Percentiles rank a stretch among this genome's conserved stretches.
These are phyloP conservation scores for Chlamydomonas schloesseri DNA, from an alignment of 139 green algal species.

Conservation along the genomic window DNA sequence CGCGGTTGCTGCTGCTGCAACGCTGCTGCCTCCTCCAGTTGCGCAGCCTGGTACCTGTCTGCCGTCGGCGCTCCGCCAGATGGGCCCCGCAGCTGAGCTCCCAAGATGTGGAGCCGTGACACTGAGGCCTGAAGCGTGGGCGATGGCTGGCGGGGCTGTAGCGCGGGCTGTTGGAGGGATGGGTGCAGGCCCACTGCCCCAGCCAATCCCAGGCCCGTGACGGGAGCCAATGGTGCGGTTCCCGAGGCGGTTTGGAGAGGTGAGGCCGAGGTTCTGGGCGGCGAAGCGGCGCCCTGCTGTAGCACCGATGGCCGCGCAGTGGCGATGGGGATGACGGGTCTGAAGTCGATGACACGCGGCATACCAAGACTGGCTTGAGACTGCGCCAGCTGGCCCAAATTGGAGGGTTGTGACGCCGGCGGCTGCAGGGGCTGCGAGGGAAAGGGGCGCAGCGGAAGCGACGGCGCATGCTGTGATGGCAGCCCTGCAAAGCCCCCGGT, in stretches of 20 bases:
- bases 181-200: too few species aligned
- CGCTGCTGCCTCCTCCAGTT: background rate
- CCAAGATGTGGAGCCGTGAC: slow-evolving; percentile 9
- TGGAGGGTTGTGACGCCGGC: too few species aligned
- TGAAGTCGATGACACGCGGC: slow-evolving; percentile 25
- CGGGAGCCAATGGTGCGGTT: background rate
- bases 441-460: too few species aligned
- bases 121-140: background rate
- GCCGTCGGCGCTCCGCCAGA: too few species aligned
- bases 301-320: slow-evolving; percentile 2
- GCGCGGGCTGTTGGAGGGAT: background rate
- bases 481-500: too few species aligned
- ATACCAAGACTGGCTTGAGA: background rate
- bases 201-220: too few species aligned
- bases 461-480: too few species aligned
- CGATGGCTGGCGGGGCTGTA: background rate
- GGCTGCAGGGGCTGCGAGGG: too few species aligned
- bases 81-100: background rate
- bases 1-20: background rate
- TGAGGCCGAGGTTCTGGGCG: too few species aligned
- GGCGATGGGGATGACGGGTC: slow-evolving; percentile 6
- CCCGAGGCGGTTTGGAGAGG: background rate
- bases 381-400: too few species aligned
- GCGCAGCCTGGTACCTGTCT: background rate
- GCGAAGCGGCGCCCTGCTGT: background rate